phyloP scores from a whole-genome alignment of 805 yeast genomes.

The Candida broadrunensis region DNA sequence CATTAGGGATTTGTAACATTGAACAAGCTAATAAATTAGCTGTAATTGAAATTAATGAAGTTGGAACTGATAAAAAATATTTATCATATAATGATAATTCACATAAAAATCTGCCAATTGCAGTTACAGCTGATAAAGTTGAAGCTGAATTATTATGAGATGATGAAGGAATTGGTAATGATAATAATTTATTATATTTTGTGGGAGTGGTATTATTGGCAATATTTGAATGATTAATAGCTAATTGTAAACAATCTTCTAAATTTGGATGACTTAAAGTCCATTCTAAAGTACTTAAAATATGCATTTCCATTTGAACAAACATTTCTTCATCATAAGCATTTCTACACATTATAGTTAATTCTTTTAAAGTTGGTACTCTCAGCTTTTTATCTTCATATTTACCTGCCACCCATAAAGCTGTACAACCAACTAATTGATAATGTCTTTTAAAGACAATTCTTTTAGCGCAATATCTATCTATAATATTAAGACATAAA shows the following conservation, averaged over 20 bases:
- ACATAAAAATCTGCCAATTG: slow-evolving; percentile 52
- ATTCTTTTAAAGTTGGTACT: slow-evolving; percentile 54
- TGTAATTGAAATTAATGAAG: slow-evolving; percentile 47
- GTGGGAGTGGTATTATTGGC: slow-evolving; percentile 20
- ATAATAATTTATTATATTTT: slow-evolving; percentile 14
- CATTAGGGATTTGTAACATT: slow-evolving; percentile 47
- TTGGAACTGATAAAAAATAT: slow-evolving; percentile 42
- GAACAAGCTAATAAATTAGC: slow-evolving; percentile 54
- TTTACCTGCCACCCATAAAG: slow-evolving; percentile 46
- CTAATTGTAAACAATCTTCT: slow-evolving; percentile 49
- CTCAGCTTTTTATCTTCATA: slow-evolving; percentile 60
- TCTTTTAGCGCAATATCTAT: slow-evolving; percentile 45
- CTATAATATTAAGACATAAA: slow-evolving; percentile 42
- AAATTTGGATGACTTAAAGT: slow-evolving; percentile 44
- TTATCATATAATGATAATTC: slow-evolving; percentile 53
- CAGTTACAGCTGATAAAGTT: slow-evolving; percentile 50
- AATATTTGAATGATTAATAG: slow-evolving; percentile 25
- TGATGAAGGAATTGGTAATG: slow-evolving; percentile 7
- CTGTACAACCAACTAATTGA: slow-evolving; percentile 46
- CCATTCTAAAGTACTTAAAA: slow-evolving; percentile 61
- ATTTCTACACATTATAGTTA: slow-evolving; percentile 54
- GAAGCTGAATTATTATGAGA: slow-evolving; percentile 13
- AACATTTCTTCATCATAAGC: slow-evolving; percentile 57
- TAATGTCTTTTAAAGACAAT: slow-evolving; percentile 46
- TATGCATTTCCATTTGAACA: slow-evolving; percentile 62